These are phyloP conservation scores for Amauroascus niger DNA, from an alignment of 2,329 filamentous ascomycete species.

Conservation along the genomic window DNA sequence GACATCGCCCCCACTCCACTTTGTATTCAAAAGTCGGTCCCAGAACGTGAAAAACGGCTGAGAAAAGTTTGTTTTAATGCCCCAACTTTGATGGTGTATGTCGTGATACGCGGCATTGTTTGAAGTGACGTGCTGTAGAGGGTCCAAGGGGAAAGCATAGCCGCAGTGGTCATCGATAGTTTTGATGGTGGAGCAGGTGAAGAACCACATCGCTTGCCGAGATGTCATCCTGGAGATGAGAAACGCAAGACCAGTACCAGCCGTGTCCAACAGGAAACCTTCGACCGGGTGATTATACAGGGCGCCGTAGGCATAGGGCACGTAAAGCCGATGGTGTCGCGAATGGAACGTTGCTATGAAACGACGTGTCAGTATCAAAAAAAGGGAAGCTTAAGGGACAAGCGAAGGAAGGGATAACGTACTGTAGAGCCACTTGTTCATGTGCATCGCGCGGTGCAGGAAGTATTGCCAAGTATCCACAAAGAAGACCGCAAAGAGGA, in stretches of 20 bases:
- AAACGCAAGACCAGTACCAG: constrained; percentile 76
- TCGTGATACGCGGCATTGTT: constrained; percentile 98
- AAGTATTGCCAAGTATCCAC: constrained; percentile 99
- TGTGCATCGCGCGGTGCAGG: constrained; percentile 89
- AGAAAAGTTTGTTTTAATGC: constrained; percentile 63
- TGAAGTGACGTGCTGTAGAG: constrained; percentile 78
- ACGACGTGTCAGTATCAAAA: background rate
- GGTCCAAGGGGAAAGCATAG: constrained; percentile 91
- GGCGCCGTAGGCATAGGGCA: constrained; percentile 93
- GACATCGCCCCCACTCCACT: constrained; percentile 63
- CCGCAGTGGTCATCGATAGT: constrained; percentile 97
- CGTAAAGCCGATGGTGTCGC: constrained; percentile 90
- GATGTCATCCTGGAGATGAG: constrained; percentile 72
- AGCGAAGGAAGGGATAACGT: constrained; percentile 33
- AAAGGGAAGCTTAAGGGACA: background rate
- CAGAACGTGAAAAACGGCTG: constrained; percentile 75
- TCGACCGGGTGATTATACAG: constrained; percentile 95
- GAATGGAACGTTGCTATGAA: constrained; percentile 79
- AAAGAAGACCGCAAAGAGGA: constrained; percentile 61
- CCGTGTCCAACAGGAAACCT: constrained; percentile 84
- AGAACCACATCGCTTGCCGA: constrained; percentile 82
- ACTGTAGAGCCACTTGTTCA: constrained; percentile 97
- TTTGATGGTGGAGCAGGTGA: constrained; percentile 81
- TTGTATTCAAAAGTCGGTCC: constrained; percentile 73
- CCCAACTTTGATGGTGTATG: constrained; percentile 98